These are phyloP conservation scores for Colletotrichum chrysophilum DNA, from an alignment of 2,329 filamentous ascomycete species.

Conservation along the genomic window DNA sequence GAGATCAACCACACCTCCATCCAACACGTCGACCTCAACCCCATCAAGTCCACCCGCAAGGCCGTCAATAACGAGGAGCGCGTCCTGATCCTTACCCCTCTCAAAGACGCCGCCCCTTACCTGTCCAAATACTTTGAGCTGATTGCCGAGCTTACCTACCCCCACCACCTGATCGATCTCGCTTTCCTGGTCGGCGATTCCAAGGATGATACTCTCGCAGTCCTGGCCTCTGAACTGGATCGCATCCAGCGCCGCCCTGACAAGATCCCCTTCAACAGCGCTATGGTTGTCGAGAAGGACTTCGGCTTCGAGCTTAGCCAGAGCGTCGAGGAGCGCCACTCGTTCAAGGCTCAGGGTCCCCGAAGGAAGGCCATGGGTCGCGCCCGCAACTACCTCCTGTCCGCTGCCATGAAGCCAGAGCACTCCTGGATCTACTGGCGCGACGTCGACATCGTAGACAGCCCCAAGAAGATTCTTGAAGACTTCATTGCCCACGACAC, in stretches of 20 bases:
- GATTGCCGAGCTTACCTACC: slow-evolving; percentile 87
- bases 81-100: slow-evolving; percentile 88
- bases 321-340: slow-evolving; percentile 81
- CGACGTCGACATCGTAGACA: slow-evolving; percentile 95
- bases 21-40: slow-evolving; percentile 82
- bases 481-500: slow-evolving; percentile 94
- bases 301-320: slow-evolving; percentile 81
- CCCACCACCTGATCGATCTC: slow-evolving; percentile 92
- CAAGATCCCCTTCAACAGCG: slow-evolving; percentile 84
- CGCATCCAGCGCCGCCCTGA: slow-evolving; percentile 84
- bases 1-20: slow-evolving; percentile 84
- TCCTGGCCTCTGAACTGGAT: slow-evolving; percentile 83
- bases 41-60: slow-evolving; percentile 79
- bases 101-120: slow-evolving; percentile 86
- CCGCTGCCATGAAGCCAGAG: slow-evolving; percentile 84
- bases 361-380: slow-evolving; percentile 88
- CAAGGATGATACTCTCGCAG: slow-evolving; percentile 87
- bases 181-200: slow-evolving; percentile 95
- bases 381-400: slow-evolving; percentile 90
- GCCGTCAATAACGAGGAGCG: slow-evolving; percentile 83
- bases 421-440: slow-evolving; percentile 99
- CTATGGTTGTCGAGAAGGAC: slow-evolving; percentile 87
- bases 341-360: slow-evolving; percentile 86
- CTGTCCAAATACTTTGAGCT: slow-evolving; percentile 94
- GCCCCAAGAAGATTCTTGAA: slow-evolving; percentile 84